These are phyloP conservation scores for Rubia tinctorum DNA, from an alignment of 305 asterid species.

Conservation along the genomic window DNA sequence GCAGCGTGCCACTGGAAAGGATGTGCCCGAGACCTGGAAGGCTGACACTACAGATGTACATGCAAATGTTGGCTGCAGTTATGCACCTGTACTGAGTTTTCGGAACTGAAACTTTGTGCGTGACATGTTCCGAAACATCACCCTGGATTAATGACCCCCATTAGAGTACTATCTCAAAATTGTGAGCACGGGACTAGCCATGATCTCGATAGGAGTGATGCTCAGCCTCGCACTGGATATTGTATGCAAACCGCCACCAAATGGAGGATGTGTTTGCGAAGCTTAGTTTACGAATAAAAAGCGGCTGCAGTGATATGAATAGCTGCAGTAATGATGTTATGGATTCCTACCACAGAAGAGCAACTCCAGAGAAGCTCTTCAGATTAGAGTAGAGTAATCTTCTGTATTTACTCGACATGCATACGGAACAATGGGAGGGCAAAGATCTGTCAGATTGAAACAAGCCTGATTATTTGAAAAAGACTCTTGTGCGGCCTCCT, in stretches of 20 bases:
- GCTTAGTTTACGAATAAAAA: constrained; percentile 46
- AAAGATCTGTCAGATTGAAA: no score
- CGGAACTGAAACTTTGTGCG: constrained; percentile 93
- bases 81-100: constrained; percentile 61
- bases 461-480: constrained; percentile 50
- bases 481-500: constrained; percentile 45
- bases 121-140: constrained; percentile 67
- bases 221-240: no score
- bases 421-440: no score
- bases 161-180: no score
- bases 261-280: constrained; percentile 98
- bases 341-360: constrained; percentile 29
- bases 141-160: constrained; percentile 69
- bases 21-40: constrained; percentile 66
- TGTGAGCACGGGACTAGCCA: no score
- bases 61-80: constrained; percentile 59
- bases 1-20: no score
- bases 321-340: constrained; percentile 16
- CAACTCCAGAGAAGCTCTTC: constrained; percentile 31
- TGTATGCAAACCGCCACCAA: constrained; percentile 99
- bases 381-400: background rate
- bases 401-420: no score
- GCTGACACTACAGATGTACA: constrained; percentile 69
- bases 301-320: constrained; percentile 46
- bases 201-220: no score